Base-by-base conservation (phyloP, 352 stramenopile genomes). In the Thraustochytrium striatum region DNA sequence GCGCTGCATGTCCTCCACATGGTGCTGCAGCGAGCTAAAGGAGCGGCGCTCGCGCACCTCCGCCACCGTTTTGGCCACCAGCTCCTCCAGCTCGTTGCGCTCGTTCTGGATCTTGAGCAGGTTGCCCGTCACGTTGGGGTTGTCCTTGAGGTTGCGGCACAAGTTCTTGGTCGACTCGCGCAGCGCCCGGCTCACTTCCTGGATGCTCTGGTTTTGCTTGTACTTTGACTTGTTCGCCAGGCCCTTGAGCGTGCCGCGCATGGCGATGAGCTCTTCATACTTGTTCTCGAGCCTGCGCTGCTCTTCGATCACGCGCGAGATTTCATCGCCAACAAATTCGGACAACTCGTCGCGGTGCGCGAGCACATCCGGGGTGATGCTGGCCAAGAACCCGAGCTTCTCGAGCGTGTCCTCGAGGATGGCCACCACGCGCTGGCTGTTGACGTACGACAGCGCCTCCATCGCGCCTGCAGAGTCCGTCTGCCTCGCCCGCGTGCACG, bases 121-220 rank as follows among this genome's bases (percentile, higher is more conserved):
- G 75, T 96, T 96, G 0, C 89, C 91, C 0, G 87, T 90, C 61
- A 97, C 93, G 70, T 97, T 96, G 3, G 91, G 91, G 82, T 95
- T 96, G 83, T 97, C 87, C 81, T 95, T 96, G 13, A 97, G 86
- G 72, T 94, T 96, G 21, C 90, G 86, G 73, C 90, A 96, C 36
- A 97, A 82, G 57, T 90, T 95, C 78, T 95, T 94, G 78, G 91
- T 97, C 9, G 89, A 95, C 78, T 96, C 90, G 38, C 91, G 87
- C 57, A 97, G 83, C 38, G 91, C 82, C 2, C 89, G 87, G 83
- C 89, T 95, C 41, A 96, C 91, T 53, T 96, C 91, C 80, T 95
- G 88, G 70, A 97, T 96, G 81, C 96, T 90, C 83, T 96, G 90
- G 83, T 95, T 94, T 59, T 95, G 88, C 57, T 95, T 96, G 81